Percentiles rank a stretch among this genome's conserved stretches.
Evolutionary conservation across 768 basidiomycete genomes (phyloP).

Genomic region (Boletellus emodensis): DNA sequence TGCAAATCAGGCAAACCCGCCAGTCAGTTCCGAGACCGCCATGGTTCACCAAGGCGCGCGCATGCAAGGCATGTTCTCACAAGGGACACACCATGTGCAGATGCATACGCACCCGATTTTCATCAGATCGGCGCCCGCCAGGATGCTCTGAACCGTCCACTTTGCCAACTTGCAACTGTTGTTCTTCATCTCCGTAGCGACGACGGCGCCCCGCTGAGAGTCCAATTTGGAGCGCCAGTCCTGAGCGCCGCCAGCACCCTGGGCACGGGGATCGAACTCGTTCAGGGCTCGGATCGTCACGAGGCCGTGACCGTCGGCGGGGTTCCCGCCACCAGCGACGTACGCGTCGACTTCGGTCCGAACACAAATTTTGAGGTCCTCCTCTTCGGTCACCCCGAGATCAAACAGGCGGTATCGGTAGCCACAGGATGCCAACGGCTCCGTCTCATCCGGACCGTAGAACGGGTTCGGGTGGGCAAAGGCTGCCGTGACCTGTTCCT

Average conservation of each 20-base stretch:
- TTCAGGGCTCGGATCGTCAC: slow-evolving; percentile 94
- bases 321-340: slow-evolving; percentile 54
- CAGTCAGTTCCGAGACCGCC: slow-evolving; percentile 6
- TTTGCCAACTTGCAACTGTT: slow-evolving; percentile 97
- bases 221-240: slow-evolving; percentile 99
- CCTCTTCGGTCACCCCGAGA: slow-evolving; percentile 84
- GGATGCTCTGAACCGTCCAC: slow-evolving; percentile 93
- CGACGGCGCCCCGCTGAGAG: slow-evolving; percentile 93
- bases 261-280: slow-evolving; percentile 90
- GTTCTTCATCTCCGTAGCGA: slow-evolving; percentile 99
- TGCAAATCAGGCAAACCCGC: slow-evolving; percentile 27
- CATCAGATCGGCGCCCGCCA: slow-evolving; percentile 94
- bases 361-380: slow-evolving; percentile 86
- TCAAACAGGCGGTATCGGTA: slow-evolving; percentile 97
- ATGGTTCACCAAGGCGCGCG: not conserved
- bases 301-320: slow-evolving; percentile 67
- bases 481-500: slow-evolving; percentile 66
- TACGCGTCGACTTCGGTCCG: slow-evolving; percentile 97
- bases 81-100: no score
- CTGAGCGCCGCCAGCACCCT: slow-evolving; percentile 91
- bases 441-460: slow-evolving; percentile 89
- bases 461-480: slow-evolving; percentile 92
- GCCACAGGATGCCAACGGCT: slow-evolving; percentile 92
- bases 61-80: not conserved
- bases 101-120: slow-evolving; percentile 83